Evolutionary conservation across 768 basidiomycete genomes (phyloP).

Genomic region (Suillus luteus): DNA sequence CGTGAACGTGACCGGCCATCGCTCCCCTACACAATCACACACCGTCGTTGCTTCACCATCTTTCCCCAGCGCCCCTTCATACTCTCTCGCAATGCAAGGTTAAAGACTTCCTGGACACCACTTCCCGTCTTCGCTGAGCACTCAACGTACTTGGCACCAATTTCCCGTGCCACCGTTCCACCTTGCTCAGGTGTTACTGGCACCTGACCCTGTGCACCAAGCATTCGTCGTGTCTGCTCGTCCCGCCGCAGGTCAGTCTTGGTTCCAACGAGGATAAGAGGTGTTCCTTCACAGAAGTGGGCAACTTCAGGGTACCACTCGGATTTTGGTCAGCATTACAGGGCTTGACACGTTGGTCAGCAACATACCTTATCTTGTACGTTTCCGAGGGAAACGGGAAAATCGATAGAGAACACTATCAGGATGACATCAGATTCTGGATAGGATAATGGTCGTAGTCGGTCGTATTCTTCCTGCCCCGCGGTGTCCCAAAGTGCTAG

Average conservation of each 20-base stretch:
- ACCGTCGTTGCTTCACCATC: conserved; percentile 67
- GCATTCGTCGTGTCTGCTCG: conserved; percentile 82
- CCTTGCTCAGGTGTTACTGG: conserved; percentile 88
- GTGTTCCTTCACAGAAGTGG: conserved; percentile 89
- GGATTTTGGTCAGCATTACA: conserved; percentile 15
- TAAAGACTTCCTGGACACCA: conserved; percentile 92
- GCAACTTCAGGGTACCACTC: conserved; percentile 94
- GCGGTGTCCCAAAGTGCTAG: conserved; percentile 99
- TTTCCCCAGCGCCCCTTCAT: conserved; percentile 80
- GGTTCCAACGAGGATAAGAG: conserved; percentile 89
- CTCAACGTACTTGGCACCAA: conserved; percentile 91
- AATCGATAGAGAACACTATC: conserved; percentile 93
- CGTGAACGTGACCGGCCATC: conserved; percentile 1
- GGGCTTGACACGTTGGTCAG: neutral
- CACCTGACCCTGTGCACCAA: conserved; percentile 83
- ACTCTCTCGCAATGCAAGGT: conserved; percentile 85
- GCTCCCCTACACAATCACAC: conserved; percentile 53
- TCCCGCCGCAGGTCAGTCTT: conserved; percentile 91
- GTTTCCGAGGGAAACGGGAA: conserved; percentile 87
- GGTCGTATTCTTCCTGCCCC: conserved; percentile 96
- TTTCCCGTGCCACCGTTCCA: conserved; percentile 82
- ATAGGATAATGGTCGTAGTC: conserved; percentile 82
- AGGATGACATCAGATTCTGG: conserved; percentile 91
- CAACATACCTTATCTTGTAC: conserved; percentile 80
- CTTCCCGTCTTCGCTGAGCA: conserved; percentile 92